Percentiles rank a stretch among this genome's conserved stretches.
These are phyloP conservation scores for Ascoidea tarda DNA, from an alignment of 805 yeast genomes.

Conservation along the genomic window DNA sequence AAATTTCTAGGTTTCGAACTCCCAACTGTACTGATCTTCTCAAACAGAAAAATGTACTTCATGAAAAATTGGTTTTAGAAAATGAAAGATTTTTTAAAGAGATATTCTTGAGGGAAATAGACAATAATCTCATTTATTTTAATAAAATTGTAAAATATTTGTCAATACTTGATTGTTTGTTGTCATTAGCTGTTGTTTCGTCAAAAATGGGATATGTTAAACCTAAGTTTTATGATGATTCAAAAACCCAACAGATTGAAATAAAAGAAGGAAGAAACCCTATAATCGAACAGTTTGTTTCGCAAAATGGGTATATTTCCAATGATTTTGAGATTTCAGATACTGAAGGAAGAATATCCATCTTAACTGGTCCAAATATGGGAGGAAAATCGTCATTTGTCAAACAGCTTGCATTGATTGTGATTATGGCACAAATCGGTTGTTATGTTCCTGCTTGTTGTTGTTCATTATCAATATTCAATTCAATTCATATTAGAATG, in stretches of 20 bases:
- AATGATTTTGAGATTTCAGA: conserved; percentile 43
- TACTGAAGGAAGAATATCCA: conserved; percentile 34
- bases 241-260: conserved; percentile 26
- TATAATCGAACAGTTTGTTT: conserved; percentile 36
- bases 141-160: conserved; percentile 30
- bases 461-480: conserved; percentile 55
- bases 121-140: conserved; percentile 22
- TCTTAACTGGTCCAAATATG: conserved; percentile 82
- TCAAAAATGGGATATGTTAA: conserved; percentile 28
- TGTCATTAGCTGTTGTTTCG: conserved; percentile 53
- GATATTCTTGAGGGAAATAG: conserved; percentile 25
- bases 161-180: conserved; percentile 48
- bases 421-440: conserved; percentile 68
- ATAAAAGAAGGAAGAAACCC: conserved; percentile 54
- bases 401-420: conserved; percentile 55
- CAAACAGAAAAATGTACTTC: conserved; percentile 41
- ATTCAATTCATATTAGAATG: conserved; percentile 45
- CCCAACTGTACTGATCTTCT: conserved; percentile 39
- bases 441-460: conserved; percentile 55
- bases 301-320: conserved; percentile 36
- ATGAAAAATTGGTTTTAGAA: conserved; percentile 33
- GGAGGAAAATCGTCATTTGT: conserved; percentile 78
- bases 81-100: conserved; percentile 32
- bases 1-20: conserved; percentile 61
- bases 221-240: conserved; percentile 33